These are phyloP conservation scores for Berkeleyomyces basicola DNA, from an alignment of 2,329 filamentous ascomycete genomes.

Conservation along the genomic window DNA sequence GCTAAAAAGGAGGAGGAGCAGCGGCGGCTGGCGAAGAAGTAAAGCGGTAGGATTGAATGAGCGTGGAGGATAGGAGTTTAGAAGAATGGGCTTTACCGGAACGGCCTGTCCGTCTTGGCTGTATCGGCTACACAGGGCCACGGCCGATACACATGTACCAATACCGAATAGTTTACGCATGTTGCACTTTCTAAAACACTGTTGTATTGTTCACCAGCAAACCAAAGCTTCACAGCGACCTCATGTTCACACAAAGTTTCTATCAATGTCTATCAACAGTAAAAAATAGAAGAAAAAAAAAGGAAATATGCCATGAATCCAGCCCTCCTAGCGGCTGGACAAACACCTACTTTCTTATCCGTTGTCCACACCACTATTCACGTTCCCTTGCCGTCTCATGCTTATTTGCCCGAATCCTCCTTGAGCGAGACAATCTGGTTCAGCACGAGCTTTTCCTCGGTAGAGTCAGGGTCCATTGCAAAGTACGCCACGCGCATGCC, in stretches of 20 bases:
- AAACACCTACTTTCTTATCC: too few relatives aligned
- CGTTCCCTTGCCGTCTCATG: too few relatives aligned
- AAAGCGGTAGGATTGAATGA: background rate
- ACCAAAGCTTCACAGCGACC: background rate
- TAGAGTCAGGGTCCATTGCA: constrained; percentile 62
- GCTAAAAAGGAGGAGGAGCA: constrained; percentile 5
- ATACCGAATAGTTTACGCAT: too few relatives aligned
- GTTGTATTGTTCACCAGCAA: too few relatives aligned
- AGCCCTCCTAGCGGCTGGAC: background rate
- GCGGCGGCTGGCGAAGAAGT: constrained; percentile 9
- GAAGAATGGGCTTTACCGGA: background rate
- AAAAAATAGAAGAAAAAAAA: background rate
- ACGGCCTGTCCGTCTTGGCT: background rate
- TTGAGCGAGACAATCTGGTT: constrained; percentile 88
- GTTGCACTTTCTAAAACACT: too few relatives aligned
- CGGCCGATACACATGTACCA: too few relatives aligned
- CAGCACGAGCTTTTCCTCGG: constrained; percentile 62
- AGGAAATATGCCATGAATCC: background rate
- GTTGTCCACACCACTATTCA: background rate
- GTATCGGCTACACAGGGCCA: too few relatives aligned
- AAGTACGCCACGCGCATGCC: constrained; percentile 81
- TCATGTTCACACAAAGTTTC: background rate
- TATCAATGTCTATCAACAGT: background rate
- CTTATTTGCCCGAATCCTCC: constrained; percentile 56
- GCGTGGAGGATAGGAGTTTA: background rate